Evolutionary conservation across 495 filamentous ascomycete genomes (phyloP).

Genomic region (Aspergillus cristatus): DNA sequence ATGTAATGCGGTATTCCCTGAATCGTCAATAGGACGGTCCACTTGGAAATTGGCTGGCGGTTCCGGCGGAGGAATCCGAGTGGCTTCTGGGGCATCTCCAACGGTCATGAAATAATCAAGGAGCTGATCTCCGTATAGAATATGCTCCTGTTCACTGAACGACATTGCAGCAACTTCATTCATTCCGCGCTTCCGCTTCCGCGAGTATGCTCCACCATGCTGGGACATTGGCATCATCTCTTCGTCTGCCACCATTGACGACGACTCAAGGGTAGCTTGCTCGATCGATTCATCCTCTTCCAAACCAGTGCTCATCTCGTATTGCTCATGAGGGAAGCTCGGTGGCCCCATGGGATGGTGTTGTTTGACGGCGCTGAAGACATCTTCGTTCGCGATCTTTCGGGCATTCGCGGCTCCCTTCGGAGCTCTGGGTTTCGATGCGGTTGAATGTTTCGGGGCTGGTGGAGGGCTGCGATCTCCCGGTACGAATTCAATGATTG

Average conservation of each 20-base stretch:
- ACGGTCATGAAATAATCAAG: constrained; percentile 91
- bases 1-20: constrained; percentile 82
- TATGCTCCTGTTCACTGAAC: constrained; percentile 67
- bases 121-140: constrained; percentile 83
- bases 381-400: constrained; percentile 25
- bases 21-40: constrained; percentile 80
- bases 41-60: constrained; percentile 78
- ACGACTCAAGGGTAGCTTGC: constrained; percentile 67
- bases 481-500: constrained; percentile 84
- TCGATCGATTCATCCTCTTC: constrained; percentile 77
- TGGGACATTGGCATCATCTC: constrained; percentile 61
- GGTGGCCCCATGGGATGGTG: constrained; percentile 35
- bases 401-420: constrained; percentile 32
- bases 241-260: constrained; percentile 74
- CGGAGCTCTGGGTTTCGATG: constrained; percentile 56
- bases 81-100: constrained; percentile 54
- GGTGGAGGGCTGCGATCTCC: constrained; percentile 83
- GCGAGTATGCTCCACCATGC: constrained; percentile 52
- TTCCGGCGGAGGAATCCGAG: constrained; percentile 53
- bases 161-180: constrained; percentile 52
- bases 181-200: constrained; percentile 65
- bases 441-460: constrained; percentile 78
- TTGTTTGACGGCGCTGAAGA: constrained; percentile 31
- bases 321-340: constrained; percentile 44
- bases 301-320: constrained; percentile 48